phyloP scores from a whole-genome alignment of 140 eudicot genomes.

The Oenanthe javanica region DNA sequence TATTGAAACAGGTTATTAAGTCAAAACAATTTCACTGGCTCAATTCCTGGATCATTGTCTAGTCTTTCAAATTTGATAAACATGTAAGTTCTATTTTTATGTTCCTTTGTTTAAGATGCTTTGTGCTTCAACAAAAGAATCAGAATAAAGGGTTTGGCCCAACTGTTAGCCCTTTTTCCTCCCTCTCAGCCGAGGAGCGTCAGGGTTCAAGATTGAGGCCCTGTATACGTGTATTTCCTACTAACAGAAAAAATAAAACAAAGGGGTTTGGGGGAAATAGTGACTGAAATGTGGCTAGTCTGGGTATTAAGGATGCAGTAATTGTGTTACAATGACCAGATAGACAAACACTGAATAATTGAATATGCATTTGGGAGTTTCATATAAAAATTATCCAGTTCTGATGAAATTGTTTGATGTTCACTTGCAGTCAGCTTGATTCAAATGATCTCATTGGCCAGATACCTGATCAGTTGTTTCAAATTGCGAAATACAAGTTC shows the following conservation, averaged over 20 bases:
- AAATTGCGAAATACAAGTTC: slow-evolving; percentile 76
- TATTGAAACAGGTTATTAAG: slow-evolving; percentile 51
- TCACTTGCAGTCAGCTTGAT: slow-evolving; percentile 68
- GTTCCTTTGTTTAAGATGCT: background rate
- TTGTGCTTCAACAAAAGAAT: background rate
- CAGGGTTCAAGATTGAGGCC: background rate
- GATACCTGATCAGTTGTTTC: slow-evolving; percentile 66
- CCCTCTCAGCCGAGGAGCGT: background rate
- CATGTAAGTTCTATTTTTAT: slow-evolving; percentile 31
- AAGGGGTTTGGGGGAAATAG: background rate
- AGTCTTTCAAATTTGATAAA: slow-evolving; percentile 57
- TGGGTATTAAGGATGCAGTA: background rate
- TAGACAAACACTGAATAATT: background rate
- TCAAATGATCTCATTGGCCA: slow-evolving; percentile 68
- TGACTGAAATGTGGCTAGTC: background rate
- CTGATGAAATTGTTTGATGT: slow-evolving; percentile 14
- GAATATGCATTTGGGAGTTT: slow-evolving; percentile 6
- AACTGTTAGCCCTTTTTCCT: background rate
- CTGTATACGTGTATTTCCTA: background rate
- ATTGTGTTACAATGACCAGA: background rate
- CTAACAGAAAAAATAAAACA: background rate
- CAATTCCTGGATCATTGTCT: slow-evolving; percentile 74
- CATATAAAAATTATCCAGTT: background rate
- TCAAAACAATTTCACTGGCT: slow-evolving; percentile 78
- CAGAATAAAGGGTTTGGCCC: background rate